phyloP scores from a whole-genome alignment of 768 basidiomycete species.

The Amanita exitialis region DNA sequence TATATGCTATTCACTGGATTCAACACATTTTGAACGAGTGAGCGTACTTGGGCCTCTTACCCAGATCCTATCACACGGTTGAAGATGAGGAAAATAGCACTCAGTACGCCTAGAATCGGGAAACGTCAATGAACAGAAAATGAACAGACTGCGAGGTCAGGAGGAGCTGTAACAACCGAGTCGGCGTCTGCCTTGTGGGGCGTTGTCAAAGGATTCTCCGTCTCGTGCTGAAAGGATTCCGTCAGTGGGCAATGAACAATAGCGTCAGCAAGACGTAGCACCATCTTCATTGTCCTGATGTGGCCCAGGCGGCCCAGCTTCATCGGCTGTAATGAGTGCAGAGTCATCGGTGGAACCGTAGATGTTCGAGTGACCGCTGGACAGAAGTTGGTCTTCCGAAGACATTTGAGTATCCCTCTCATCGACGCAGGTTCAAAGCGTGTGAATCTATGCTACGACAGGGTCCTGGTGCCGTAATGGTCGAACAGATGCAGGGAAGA shows the following conservation, averaged over 20 bases:
- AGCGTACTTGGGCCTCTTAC: slow-evolving; percentile 20
- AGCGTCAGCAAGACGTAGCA: not conserved
- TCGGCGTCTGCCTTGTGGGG: not conserved
- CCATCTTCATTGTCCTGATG: not conserved
- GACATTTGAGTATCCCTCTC: too few species aligned
- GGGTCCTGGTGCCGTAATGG: too few species aligned
- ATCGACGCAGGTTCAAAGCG: too few species aligned
- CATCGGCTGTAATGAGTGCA: not conserved
- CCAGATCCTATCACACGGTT: slow-evolving; percentile 68
- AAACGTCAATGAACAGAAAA: not conserved
- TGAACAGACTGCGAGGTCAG: not conserved
- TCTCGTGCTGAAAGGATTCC: not conserved
- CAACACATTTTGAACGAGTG: not conserved
- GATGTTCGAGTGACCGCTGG: not conserved
- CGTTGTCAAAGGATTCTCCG: not conserved
- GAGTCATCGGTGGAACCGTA: not conserved
- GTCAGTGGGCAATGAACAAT: not conserved
- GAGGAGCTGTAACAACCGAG: not conserved
- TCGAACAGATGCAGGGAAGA: too few species aligned
- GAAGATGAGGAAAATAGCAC: slow-evolving; percentile 59
- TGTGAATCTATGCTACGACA: too few species aligned
- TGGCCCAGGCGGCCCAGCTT: not conserved
- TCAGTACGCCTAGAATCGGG: slow-evolving; percentile 29
- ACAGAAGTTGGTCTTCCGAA: not conserved
- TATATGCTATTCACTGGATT: slow-evolving; percentile 39